Evolutionary conservation across 768 basidiomycete species (phyloP), one percentile per base, ranked within the genome.

Genomic region (Lentinus brumalis): DNA sequence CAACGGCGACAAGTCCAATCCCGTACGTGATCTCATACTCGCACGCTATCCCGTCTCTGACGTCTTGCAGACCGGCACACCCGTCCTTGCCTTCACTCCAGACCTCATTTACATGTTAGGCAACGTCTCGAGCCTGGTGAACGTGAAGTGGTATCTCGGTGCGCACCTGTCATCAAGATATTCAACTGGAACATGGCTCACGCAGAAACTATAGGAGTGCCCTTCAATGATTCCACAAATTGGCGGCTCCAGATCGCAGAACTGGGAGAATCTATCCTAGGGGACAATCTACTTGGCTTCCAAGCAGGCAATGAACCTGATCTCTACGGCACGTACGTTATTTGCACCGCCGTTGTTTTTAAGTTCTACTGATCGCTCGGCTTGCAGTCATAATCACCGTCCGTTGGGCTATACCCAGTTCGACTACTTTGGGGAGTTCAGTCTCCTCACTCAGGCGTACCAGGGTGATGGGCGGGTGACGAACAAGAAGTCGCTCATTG

Each of bases 271-370:
- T 51, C 67, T 32, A 74, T 81, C 41, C 67, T 84, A 5, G 79
- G 80, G 5, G 68, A 71, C 26, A 70, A 74, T 53, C 70, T 84
- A 12, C 63, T 78, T 7, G 82, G 80, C 3, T 67, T 81, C 50
- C 81, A 81, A 59, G 68, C 80, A 11, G 81, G 79, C 3, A 91
- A 92, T 71, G 89, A 91, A 63, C 78, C 78, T 15, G 79, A 81
- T 70, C 70, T 79, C 57, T 80, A 73, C 62, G 71, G 6, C 81
- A 29, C 85, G 84, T 62, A 77, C 50, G 69, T 5, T 67, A 31
- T 29, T n/a, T 29, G 26, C 35, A 10, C 39, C 21, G 21, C 21
- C 21, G 21, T 26, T 26, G 21, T 12, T 29, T 26, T 8, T 4
- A 8, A 18, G 14, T 29, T 35, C 8, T 18, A 8, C 44, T 16